Evolutionary conservation across 495 filamentous ascomycete genomes (phyloP), one percentile per base, ranked within the genome.

Genomic region (Penicillium lividum): DNA sequence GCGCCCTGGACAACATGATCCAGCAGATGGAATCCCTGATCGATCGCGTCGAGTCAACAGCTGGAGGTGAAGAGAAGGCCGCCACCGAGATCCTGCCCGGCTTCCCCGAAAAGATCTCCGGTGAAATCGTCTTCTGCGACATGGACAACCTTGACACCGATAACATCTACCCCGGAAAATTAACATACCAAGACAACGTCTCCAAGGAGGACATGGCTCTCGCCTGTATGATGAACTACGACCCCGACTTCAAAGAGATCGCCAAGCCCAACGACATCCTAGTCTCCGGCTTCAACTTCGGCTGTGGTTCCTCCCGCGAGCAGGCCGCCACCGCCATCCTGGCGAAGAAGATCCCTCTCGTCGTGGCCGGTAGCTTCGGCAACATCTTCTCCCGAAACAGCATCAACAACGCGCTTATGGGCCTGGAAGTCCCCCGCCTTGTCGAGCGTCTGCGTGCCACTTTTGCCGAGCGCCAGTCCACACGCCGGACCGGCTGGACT

Each of bases 161-260:
- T 51, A 81, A 81, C 34, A 97, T 98, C 71, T 97, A 98, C 71
- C 90, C 93, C 4, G 91, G 90, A 0, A 91, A 92, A 65, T 90
- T 89, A 66, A 96, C 91, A 1, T 97, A 96, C 74, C 91, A 93
- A 66, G 93, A 97, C 69, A 83, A 89, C 68, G 80, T 97, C 10
- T 76, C 90, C 0, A 72, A 66, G 0, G 84, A 88, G 44, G 86
- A 82, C 29, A 97, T 97, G 93, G 91, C 92, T 0, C 70, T 87
- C 61, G 92, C 93, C 2, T 91, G 88, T 71, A 96, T 98, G 91
- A 78, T 85, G 62, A 98, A 98, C 77, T 98, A 96, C 74, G 93
- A 98, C 69, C 63, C 79, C 0, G 54, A 69, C 5, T 97, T 98
- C 70, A 61, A 74, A 5, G 54, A 67, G 0, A 74, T 86, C 38